Evolutionary conservation across 306 rosid species (phyloP), one percentile per base, ranked within the genome.

Genomic region (Mucuna pruriens): DNA sequence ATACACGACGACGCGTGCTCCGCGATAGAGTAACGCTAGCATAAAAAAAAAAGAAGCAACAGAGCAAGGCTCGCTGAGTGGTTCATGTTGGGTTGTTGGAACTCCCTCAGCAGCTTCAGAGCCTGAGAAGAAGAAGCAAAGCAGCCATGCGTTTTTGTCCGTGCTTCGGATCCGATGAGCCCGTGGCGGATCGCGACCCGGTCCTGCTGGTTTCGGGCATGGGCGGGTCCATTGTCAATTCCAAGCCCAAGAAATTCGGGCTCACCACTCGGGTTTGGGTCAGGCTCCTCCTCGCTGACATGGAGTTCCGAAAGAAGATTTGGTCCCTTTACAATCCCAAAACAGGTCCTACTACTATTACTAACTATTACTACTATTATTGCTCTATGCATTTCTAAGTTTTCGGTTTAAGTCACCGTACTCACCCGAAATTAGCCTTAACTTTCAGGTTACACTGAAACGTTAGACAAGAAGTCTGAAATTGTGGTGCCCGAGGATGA

Each of bases 181-280:
- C 10, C 11, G 36, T 7, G 1, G 26, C 82, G 66, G 92, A 90
- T 48, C 90, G 85, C 7, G 97, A 95, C 85, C 99, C 99, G 74
- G 89, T 91, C 6, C 86, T 95, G 6, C 97, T 95, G 17, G 85
- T 95, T 13, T 82, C 97, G 69, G 97, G 97, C 51, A 93, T 91
- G 71, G 99, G 95, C 2, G 99, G 99, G 57, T 95, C 99, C 87
- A 90, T 95, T 81, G 79, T 95, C 13, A 75, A 90, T 49, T 87
- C 97, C 11, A 91, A 74, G 85, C 87, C 77, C 16, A 89, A 87
- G 81, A 84, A 71, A 60, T 83, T 89, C 80, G 99, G 99, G 20
- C 76, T 90, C n/a, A 78, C 91, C 74, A 86, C 87, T 34, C 92
- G 97, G 61, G 97, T 93, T 5, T 95, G 99, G 99, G 91, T 95